Percentiles rank a stretch among this genome's conserved stretches.
Conservation (phyloP, 352 stramenopile genomes). For the Albugo candida region DNA sequence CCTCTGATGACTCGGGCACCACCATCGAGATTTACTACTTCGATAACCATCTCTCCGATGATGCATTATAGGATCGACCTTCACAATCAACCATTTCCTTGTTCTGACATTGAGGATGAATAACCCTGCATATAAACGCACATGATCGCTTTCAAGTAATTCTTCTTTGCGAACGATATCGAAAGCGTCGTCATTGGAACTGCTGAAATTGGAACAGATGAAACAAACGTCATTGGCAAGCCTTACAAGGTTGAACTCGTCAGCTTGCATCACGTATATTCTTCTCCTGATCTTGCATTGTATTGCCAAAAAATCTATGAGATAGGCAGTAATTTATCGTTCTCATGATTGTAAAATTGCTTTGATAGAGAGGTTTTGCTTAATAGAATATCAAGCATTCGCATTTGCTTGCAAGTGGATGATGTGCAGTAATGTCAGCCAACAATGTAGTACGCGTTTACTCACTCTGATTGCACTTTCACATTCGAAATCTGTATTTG, state of each 20-base stretch:
- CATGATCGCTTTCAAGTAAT: slow-evolving; percentile 38
- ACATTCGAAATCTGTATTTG: slow-evolving; percentile 63
- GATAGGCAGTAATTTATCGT: slow-evolving; percentile 53
- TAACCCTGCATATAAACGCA: slow-evolving; percentile 33
- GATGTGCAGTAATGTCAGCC: slow-evolving; percentile 20
- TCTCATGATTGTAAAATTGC: slow-evolving; percentile 41
- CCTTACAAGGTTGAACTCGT: slow-evolving; percentile 20
- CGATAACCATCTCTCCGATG: too few relatives aligned
- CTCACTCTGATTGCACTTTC: slow-evolving; percentile 38
- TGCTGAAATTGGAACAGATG: slow-evolving; percentile 67
- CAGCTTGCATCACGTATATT: slow-evolving; percentile 33
- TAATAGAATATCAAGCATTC: slow-evolving; percentile 37
- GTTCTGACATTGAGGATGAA: too few relatives aligned
- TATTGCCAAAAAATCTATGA: slow-evolving; percentile 63
- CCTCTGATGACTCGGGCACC: too few relatives aligned
- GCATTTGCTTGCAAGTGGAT: slow-evolving; percentile 39
- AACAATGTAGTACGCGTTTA: slow-evolving; percentile 40
- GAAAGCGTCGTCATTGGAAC: slow-evolving; percentile 70
- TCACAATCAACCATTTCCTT: too few relatives aligned
- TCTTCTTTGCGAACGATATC: slow-evolving; percentile 53
- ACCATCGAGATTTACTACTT: too few relatives aligned
- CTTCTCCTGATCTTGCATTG: slow-evolving; percentile 32
- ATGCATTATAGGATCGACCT: too few relatives aligned
- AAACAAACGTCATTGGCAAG: slow-evolving; percentile 59
- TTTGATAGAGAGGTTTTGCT: slow-evolving; percentile 59